These are phyloP conservation scores for Herpotrichia juniperi DNA, from an alignment of 2,329 filamentous ascomycete species.

Conservation along the genomic window DNA sequence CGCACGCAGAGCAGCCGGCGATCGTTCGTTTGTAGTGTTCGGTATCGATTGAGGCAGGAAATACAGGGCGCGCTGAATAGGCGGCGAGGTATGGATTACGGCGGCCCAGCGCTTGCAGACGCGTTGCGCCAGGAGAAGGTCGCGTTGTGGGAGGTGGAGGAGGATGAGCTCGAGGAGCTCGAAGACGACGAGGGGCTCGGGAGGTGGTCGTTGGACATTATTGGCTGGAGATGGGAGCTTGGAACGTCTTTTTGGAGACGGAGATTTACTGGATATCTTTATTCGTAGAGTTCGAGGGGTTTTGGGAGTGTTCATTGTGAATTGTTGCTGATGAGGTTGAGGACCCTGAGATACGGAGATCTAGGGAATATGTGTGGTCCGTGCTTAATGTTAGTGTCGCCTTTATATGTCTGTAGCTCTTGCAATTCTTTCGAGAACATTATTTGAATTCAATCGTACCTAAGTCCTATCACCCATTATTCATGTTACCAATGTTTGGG, in stretches of 20 bases:
- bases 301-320: conserved; percentile 1
- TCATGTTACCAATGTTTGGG: too few species aligned
- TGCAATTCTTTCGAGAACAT: neutral
- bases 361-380: neutral
- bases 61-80: conserved; percentile 15
- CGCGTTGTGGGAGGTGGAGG: conserved; percentile 8
- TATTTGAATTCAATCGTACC: neutral
- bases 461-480: too few species aligned
- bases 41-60: conserved; percentile 7
- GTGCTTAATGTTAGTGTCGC: neutral
- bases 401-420: neutral
- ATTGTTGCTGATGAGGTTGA: neutral
- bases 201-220: neutral
- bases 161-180: conserved; percentile 15
- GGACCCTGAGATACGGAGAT: neutral
- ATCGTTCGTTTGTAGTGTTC: too few species aligned
- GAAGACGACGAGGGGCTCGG: conserved; percentile 7
- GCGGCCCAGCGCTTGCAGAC: conserved; percentile 11
- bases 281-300: conserved; percentile 5
- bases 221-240: neutral
- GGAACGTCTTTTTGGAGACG: neutral
- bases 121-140: conserved; percentile 19
- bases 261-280: neutral
- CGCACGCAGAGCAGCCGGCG: neutral
- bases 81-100: conserved; percentile 16